A percentile compares a stretch with the other conserved stretches of the same genome.
Conservation (phyloP, 2,329 filamentous ascomycete genomes). For the Aciculosporium take region DNA sequence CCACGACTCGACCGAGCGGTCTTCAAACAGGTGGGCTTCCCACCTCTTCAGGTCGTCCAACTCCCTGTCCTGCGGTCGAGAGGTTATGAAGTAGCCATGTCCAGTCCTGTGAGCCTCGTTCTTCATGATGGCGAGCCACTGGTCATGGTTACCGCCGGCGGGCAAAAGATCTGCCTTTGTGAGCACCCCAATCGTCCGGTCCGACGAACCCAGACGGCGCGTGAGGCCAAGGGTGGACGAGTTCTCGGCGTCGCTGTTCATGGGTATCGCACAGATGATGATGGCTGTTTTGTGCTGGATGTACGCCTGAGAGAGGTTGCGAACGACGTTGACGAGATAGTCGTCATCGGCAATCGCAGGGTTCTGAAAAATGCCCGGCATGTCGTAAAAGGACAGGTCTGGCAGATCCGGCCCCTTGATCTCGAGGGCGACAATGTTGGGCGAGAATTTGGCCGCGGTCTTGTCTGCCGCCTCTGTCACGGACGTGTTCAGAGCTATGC, state of each 20-base stretch:
- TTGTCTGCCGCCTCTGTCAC: slow-evolving; percentile 23
- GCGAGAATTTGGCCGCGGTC: slow-evolving; percentile 56
- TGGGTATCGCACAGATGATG: slow-evolving; percentile 61
- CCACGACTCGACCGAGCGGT: slow-evolving; percentile 27
- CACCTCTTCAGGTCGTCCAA: slow-evolving; percentile 37
- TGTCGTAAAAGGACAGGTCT: slow-evolving; percentile 68
- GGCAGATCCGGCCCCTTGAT: slow-evolving; percentile 59
- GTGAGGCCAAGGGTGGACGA: slow-evolving; percentile 57
- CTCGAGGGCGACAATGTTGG: slow-evolving; percentile 65
- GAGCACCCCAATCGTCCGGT: slow-evolving; percentile 58
- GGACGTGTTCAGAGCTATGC: slow-evolving; percentile 22
- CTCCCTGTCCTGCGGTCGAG: slow-evolving; percentile 43
- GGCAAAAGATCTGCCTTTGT: slow-evolving; percentile 72
- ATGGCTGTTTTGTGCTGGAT: slow-evolving; percentile 56
- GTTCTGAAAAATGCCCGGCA: slow-evolving; percentile 69
- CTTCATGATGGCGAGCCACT: slow-evolving; percentile 51
- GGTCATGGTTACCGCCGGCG: slow-evolving; percentile 29
- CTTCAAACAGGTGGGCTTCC: slow-evolving; percentile 39
- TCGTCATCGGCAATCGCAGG: slow-evolving; percentile 48
- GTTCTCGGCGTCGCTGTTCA: slow-evolving; percentile 66
- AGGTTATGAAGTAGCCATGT: slow-evolving; percentile 68
- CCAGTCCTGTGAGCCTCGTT: slow-evolving; percentile 48
- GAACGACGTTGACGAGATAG: slow-evolving; percentile 57
- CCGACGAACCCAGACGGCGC: slow-evolving; percentile 37
- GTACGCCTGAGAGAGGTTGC: slow-evolving; percentile 56